phyloP scores from a whole-genome alignment of 495 filamentous ascomycete species.

The Aspergillus mulundensis region DNA sequence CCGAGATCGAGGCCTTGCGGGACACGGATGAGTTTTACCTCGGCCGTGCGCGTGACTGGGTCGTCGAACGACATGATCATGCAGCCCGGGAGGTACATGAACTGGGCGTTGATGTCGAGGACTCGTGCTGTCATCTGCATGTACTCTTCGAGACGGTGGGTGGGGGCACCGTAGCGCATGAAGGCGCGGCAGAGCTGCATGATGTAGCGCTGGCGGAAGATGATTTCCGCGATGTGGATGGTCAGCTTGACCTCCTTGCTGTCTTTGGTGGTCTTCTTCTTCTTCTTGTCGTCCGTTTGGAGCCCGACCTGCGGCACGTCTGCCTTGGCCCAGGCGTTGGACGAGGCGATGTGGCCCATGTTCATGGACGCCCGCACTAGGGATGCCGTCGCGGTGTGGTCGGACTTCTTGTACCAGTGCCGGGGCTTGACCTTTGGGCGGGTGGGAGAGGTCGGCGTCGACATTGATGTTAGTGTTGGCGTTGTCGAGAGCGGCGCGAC shows the following conservation, averaged over 20 bases:
- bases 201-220: conserved; percentile 80
- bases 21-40: conserved; percentile 81
- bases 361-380: conserved; percentile 48
- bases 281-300: conserved; percentile 50
- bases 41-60: conserved; percentile 82
- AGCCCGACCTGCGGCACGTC: not conserved
- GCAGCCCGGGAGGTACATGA: conserved; percentile 85
- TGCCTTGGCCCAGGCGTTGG: conserved; percentile 1
- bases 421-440: not conserved
- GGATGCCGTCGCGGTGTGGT: conserved; percentile 40
- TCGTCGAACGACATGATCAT: conserved; percentile 98
- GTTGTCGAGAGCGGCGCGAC: too few species aligned
- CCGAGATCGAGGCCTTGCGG: conserved; percentile 79
- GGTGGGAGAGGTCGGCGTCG: not conserved
- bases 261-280: conserved; percentile 48
- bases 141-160: conserved; percentile 76
- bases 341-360: conserved; percentile 32
- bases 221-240: conserved; percentile 81
- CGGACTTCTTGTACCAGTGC: conserved; percentile 58
- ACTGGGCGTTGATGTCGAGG: conserved; percentile 84
- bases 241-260: conserved; percentile 44
- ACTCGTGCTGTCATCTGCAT: conserved; percentile 88
- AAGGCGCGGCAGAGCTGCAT: conserved; percentile 81
- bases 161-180: conserved; percentile 80
- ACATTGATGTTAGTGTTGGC: too few species aligned